A percentile compares a stretch with the other conserved stretches of the same genome.
Evolutionary conservation across 352 stramenopile genomes (phyloP).

Genomic region (Phytophthora fragariae): DNA sequence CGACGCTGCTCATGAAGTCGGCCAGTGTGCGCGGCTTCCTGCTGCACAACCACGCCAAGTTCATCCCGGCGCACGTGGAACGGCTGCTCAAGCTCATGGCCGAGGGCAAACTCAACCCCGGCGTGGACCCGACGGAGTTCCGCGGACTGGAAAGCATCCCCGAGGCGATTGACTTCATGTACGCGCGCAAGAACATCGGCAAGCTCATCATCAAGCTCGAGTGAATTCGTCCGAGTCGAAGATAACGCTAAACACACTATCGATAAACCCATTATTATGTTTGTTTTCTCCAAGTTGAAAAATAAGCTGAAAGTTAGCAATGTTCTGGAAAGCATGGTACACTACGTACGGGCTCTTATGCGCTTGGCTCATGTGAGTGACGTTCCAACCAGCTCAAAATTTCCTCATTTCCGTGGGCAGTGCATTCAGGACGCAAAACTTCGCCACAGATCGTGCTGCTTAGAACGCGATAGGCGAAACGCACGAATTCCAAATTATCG

Average conservation of each 20-base stretch:
- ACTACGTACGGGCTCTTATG: too few relatives aligned
- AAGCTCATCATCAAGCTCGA: conserved; percentile 38
- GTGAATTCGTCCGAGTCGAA: conserved; percentile 1
- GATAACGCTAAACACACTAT: not conserved
- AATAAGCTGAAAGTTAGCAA: too few relatives aligned
- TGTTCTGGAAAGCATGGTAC: too few relatives aligned
- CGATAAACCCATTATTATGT: not conserved
- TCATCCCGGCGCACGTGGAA: conserved; percentile 34
- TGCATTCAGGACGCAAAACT: too few relatives aligned
- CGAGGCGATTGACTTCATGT: conserved; percentile 40
- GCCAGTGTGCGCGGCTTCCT: conserved; percentile 35
- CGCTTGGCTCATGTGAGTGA: too few relatives aligned
- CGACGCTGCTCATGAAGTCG: conserved; percentile 32
- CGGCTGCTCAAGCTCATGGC: conserved; percentile 26
- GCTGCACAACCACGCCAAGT: conserved; percentile 28
- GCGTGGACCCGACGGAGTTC: conserved; percentile 33
- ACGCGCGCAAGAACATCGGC: conserved; percentile 37
- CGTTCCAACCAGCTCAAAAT: too few relatives aligned
- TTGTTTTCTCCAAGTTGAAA: too few relatives aligned
- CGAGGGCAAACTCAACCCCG: conserved; percentile 27
- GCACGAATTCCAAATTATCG: too few relatives aligned
- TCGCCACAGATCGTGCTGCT: too few relatives aligned
- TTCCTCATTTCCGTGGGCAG: too few relatives aligned
- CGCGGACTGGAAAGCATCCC: conserved; percentile 33
- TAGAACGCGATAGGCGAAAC: too few relatives aligned